These are phyloP conservation scores for Thelonectria rubi DNA, from an alignment of 2,329 filamentous ascomycete species.

Conservation along the genomic window DNA sequence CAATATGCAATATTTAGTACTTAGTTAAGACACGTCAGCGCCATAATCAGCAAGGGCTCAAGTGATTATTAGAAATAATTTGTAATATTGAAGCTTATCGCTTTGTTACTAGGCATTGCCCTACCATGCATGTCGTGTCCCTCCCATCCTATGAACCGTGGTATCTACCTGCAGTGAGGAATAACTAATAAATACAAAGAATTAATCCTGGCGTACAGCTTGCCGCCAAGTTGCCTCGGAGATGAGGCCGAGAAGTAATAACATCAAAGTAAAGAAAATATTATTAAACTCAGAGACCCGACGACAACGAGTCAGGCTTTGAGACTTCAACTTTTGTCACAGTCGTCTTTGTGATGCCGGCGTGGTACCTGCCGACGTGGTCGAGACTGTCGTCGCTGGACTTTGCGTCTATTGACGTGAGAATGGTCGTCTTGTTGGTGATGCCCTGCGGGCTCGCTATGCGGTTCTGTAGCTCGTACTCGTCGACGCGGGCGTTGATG, in stretches of 20 bases:
- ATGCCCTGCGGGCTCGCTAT: conserved; percentile 23
- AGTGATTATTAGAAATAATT: too few species aligned
- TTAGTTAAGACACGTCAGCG: too few species aligned
- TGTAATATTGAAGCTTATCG: too few species aligned
- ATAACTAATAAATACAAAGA: background rate
- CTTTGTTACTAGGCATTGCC: too few species aligned
- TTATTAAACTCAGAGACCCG: background rate
- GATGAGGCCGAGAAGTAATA: background rate
- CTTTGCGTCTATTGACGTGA: conserved; percentile 36
- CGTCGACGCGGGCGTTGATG: conserved; percentile 36
- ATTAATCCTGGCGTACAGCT: background rate
- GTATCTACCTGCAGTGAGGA: background rate
- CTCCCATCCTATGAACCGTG: background rate
- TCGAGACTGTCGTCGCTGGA: conserved; percentile 40
- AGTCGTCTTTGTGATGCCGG: conserved; percentile 44
- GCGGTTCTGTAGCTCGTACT: conserved; percentile 42
- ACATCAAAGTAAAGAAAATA: background rate
- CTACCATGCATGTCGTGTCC: too few species aligned
- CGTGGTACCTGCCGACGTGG: conserved; percentile 9
- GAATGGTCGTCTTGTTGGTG: conserved; percentile 31
- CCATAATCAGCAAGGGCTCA: too few species aligned
- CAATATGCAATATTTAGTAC: too few species aligned
- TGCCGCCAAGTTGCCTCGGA: background rate
- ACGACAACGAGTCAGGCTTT: conserved; percentile 14
- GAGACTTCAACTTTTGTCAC: conserved; percentile 40